These are phyloP conservation scores for Penicillium sp. DNA, from an alignment of 2,329 filamentous ascomycete species.

Conservation along the genomic window DNA sequence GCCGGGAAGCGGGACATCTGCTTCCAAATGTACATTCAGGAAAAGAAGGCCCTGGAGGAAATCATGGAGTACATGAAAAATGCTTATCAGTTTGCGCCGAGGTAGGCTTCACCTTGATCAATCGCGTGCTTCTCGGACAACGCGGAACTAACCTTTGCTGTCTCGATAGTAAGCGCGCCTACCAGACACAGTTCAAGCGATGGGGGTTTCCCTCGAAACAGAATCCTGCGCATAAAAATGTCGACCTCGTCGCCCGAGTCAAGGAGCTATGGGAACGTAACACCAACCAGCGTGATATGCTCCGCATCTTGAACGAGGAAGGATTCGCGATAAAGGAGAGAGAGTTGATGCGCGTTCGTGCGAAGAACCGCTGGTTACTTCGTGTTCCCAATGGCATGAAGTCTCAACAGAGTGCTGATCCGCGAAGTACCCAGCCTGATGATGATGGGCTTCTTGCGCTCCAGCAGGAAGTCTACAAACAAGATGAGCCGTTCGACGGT, in stretches of 20 bases:
- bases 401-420: slow-evolving; percentile 36
- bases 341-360: slow-evolving; percentile 69
- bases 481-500: slow-evolving; percentile 33
- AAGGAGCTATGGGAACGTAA: slow-evolving; percentile 79
- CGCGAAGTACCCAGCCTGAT: slow-evolving; percentile 31
- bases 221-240: slow-evolving; percentile 70
- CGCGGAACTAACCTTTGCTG: neutral
- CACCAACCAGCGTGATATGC: slow-evolving; percentile 71
- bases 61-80: slow-evolving; percentile 71
- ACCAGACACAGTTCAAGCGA: slow-evolving; percentile 73
- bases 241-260: slow-evolving; percentile 66
- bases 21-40: slow-evolving; percentile 74
- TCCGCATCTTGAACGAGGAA: slow-evolving; percentile 68
- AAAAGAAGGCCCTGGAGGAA: slow-evolving; percentile 71
- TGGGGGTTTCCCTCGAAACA: slow-evolving; percentile 80
- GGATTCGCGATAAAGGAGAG: slow-evolving; percentile 73
- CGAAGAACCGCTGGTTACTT: slow-evolving; percentile 68
- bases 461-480: slow-evolving; percentile 44
- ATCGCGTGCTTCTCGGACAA: neutral
- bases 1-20: slow-evolving; percentile 66
- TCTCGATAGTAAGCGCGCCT: slow-evolving; percentile 65
- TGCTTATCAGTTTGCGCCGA: slow-evolving; percentile 68
- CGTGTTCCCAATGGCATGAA: slow-evolving; percentile 63
- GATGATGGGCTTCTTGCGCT: slow-evolving; percentile 43
- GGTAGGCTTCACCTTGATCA: slow-evolving; percentile 51